Evolutionary conservation across 805 yeast species (phyloP).

Genomic region (Candida sakaeoensis): DNA sequence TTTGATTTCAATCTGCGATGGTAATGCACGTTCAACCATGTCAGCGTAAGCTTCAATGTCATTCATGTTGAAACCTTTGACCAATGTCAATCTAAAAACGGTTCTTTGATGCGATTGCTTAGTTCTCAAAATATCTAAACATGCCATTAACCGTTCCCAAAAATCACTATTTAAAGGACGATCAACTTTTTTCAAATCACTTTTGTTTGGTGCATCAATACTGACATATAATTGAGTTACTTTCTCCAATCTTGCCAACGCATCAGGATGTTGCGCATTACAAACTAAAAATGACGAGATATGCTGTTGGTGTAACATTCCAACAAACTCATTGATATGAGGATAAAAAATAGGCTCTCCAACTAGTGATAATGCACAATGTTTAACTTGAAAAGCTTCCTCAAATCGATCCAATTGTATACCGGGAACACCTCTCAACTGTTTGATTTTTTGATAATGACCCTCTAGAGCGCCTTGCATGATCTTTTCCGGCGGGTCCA

Average conservation of each 20-base stretch:
- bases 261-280: slow-evolving; percentile 94
- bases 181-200: slow-evolving; percentile 76
- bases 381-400: slow-evolving; percentile 84
- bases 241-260: slow-evolving; percentile 60
- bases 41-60: slow-evolving; percentile 82
- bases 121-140: slow-evolving; percentile 75
- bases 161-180: slow-evolving; percentile 86
- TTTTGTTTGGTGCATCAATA: slow-evolving; percentile 88
- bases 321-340: slow-evolving; percentile 78
- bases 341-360: slow-evolving; percentile 97
- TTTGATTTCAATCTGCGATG: slow-evolving; percentile 86
- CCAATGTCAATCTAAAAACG: slow-evolving; percentile 84
- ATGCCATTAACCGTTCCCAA: slow-evolving; percentile 83
- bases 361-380: slow-evolving; percentile 88
- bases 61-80: slow-evolving; percentile 86
- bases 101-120: slow-evolving; percentile 81
- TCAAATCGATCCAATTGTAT: slow-evolving; percentile 84
- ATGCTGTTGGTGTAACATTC: slow-evolving; percentile 71
- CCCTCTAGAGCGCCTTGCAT: slow-evolving; percentile 83
- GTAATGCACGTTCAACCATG: slow-evolving; percentile 74
- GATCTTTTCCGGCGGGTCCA: slow-evolving; percentile 82
- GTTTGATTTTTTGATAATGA: slow-evolving; percentile 88
- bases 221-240: slow-evolving; percentile 92
- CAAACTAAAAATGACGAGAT: slow-evolving; percentile 89
- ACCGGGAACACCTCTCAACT: slow-evolving; percentile 95